Evolutionary conservation across 768 basidiomycete species (phyloP).

Genomic region (Saitozyma podzolica): DNA sequence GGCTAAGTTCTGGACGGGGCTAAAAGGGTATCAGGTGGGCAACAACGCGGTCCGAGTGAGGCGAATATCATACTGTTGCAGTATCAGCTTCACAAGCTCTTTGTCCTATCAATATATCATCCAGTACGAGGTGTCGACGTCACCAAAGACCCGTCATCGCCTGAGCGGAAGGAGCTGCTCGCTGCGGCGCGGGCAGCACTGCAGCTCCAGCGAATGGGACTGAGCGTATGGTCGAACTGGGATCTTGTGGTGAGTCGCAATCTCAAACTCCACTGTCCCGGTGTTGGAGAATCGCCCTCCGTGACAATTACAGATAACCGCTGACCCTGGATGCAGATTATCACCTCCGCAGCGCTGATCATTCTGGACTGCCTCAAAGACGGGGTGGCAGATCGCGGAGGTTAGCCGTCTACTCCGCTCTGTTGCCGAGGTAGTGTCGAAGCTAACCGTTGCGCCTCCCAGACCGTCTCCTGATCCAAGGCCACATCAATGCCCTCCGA

Average conservation of each 20-base stretch:
- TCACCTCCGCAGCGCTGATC: constrained; percentile 10
- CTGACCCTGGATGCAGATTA: background rate
- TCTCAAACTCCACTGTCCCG: background rate
- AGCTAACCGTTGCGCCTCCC: background rate
- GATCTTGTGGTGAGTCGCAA: constrained; percentile 11
- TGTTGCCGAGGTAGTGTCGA: background rate
- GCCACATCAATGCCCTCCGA: constrained; percentile 11
- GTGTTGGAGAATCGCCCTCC: background rate
- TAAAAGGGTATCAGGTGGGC: background rate
- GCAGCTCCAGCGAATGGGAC: constrained; percentile 8
- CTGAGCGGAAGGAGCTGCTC: background rate
- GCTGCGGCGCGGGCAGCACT: constrained; percentile 8
- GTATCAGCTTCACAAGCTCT: constrained; percentile 17
- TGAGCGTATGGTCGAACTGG: constrained; percentile 15
- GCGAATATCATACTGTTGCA: constrained; percentile 12
- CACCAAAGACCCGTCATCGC: background rate
- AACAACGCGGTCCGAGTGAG: constrained; percentile 5
- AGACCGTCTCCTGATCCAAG: constrained; percentile 14
- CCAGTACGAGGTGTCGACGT: background rate
- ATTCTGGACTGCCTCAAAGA: background rate
- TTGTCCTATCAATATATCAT: constrained; percentile 7
- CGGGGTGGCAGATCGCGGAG: too few species aligned
- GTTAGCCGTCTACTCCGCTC: background rate
- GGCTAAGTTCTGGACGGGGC: too few species aligned
- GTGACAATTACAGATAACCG: background rate